Evolutionary conservation across 169 alveolate species (phyloP), one percentile per base, ranked within the genome.

Genomic region (Eimeria mitis): DNA sequence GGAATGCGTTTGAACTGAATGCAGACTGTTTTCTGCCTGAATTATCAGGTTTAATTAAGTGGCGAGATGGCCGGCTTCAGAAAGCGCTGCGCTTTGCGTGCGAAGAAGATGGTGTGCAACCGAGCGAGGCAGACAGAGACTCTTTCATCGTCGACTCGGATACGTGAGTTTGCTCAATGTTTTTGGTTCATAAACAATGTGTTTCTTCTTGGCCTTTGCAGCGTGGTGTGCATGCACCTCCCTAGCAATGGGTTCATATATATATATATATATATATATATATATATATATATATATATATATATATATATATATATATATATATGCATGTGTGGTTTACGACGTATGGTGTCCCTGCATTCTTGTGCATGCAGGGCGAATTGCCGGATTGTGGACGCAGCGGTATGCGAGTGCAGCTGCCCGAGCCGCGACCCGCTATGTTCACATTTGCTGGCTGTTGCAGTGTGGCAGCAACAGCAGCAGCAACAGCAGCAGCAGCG

Each of bases 321-420:
- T 49, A n/a, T 49, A 49, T 49, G 56, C 56, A 49, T 49, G 9
- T 49, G 9, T 49, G 56, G 56, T 49, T 9, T 49, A n/a, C n/a
- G n/a, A n/a, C n/a, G n/a, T 49, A 49, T 6, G 56, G 56, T 49
- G 4, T 49, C 56, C 16, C 16, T 49, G 56, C 56, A 9, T 4
- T 59, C 68, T 59, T 59, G 68, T 59, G 68, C 68, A 16, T 94
- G 92, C 91, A 94, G 96, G 11, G 28, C 89, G 63, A 94, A 94
- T 61, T 84, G 96, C 75, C 96, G 96, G 54, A 44, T 65, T 54
- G 96, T 95, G 68, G 96, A 95, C 91, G 68, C 85, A 71, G 95
- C 89, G 13, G 91, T 76, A 28, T 85, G 96, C 87, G 95, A 87
- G 88, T 95, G 96, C 91, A 87, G 95, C 95, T 95, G 96, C 78